Evolutionary conservation across 2,329 filamentous ascomycete species (phyloP).

Genomic region (Ophiostoma angusticollis): DNA sequence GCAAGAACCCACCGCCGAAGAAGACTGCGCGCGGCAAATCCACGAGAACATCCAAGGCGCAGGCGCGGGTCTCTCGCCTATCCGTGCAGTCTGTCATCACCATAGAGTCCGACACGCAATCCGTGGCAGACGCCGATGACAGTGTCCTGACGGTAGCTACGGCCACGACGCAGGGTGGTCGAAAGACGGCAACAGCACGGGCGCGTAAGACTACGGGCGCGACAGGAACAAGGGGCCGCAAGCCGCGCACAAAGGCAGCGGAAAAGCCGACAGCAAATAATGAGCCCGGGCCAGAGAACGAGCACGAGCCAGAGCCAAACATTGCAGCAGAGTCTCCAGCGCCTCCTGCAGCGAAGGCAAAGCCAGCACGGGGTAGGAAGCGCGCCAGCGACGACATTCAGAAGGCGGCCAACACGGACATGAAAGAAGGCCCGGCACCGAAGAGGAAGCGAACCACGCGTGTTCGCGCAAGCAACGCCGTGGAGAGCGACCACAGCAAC

Average conservation of each 20-base stretch:
- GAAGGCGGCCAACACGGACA: constrained; percentile 27
- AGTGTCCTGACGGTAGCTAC: constrained; percentile 47
- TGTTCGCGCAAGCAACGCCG: constrained; percentile 31
- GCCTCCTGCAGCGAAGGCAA: constrained; percentile 23
- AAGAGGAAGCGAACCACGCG: constrained; percentile 50
- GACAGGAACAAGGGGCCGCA: constrained; percentile 27
- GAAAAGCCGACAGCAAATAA: neutral
- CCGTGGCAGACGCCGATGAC: constrained; percentile 39
- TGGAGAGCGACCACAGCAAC: constrained; percentile 12
- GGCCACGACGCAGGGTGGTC: constrained; percentile 42
- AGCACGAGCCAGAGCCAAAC: constrained; percentile 11
- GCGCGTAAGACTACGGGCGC: constrained; percentile 41
- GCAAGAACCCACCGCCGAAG: constrained; percentile 43
- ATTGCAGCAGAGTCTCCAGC: no score
- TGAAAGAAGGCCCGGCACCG: constrained; percentile 34
- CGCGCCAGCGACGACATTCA: constrained; percentile 48
- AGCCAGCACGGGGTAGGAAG: constrained; percentile 44
- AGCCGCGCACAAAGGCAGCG: constrained; percentile 30
- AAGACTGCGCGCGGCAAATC: constrained; percentile 40
- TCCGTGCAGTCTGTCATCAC: constrained; percentile 46
- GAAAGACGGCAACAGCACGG: constrained; percentile 33
- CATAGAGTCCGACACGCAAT: constrained; percentile 34
- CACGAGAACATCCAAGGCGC: constrained; percentile 51
- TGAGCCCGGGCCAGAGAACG: constrained; percentile 17
- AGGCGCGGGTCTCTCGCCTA: no score